Evolutionary conservation across 148 eudicot genomes (phyloP), one percentile per base, ranked within the genome.

Genomic region (Linanthus parryae): DNA sequence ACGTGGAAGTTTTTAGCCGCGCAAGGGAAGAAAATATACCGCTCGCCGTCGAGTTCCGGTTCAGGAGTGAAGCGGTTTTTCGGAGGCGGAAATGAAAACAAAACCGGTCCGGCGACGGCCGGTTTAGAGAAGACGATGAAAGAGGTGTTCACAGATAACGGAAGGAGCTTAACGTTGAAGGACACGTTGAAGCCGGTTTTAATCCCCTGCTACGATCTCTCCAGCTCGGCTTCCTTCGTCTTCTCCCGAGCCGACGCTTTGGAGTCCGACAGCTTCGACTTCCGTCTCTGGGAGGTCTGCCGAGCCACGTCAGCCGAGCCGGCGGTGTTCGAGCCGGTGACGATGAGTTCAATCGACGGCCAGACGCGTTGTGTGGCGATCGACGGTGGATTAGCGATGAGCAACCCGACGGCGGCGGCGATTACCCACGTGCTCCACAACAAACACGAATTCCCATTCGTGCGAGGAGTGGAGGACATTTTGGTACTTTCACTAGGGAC

Each of bases 381-480:
- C 1, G 85, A 81, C 35, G 97, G 95, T 2, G 91, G 88, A 2
- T 33, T 90, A 29, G 78, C 85, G 18, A 78, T 90, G 85, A 73
- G 63, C 20, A 90, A 90, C 69, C 97, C 97, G 20, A 70, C 95
- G 13, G 85, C 88, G 8, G 97, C 95, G 34, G 97, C 97, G 7
- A 85, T 90, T 4, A 90, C 97, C 20, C 97, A 90, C 69, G 97
- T 90, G 66, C 60, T 90, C 24, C 97, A 90, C 27, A 90, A 90
- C 63, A 90, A 85, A 51, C 85, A 85, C 65, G 97, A 90, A 71
- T 90, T 90, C 10, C 97, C 97, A 30, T 78, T 78, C 55, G 97
- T 90, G 42, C 48, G 95, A 8, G 97, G 97, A 1, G 95, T 90
- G 26, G 95, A 90, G 82, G 97, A 90, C 24, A 65, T 90, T 41